phyloP scores from a whole-genome alignment of 176 grass and related monocot species.

The Carex pumila region DNA sequence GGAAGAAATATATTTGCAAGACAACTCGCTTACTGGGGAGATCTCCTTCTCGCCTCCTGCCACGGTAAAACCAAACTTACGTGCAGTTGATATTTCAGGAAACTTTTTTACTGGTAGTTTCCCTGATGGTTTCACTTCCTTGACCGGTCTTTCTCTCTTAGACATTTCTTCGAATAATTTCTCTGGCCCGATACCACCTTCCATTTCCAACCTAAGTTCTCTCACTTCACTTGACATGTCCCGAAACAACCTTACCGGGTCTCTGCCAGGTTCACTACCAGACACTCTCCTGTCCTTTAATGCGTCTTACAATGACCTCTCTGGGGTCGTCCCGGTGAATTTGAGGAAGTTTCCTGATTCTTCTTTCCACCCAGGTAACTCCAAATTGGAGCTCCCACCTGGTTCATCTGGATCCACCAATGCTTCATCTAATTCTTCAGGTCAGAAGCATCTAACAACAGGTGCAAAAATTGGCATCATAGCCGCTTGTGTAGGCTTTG shows the following conservation, averaged over 20 bases:
- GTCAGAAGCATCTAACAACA: slow-evolving; percentile 38
- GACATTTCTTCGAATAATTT: slow-evolving; percentile 88
- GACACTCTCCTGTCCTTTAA: slow-evolving; percentile 65
- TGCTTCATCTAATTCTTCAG: slow-evolving; percentile 29
- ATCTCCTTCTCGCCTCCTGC: slow-evolving; percentile 48
- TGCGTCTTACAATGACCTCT: slow-evolving; percentile 85
- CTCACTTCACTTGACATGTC: slow-evolving; percentile 78
- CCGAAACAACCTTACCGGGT: slow-evolving; percentile 61
- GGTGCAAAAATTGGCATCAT: slow-evolving; percentile 53
- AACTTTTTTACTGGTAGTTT: slow-evolving; percentile 77
- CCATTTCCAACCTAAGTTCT: slow-evolving; percentile 50
- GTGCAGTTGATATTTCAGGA: slow-evolving; percentile 68
- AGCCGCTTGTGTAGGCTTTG: slow-evolving; percentile 45
- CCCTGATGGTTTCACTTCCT: slow-evolving; percentile 58
- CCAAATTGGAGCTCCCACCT: slow-evolving; percentile 64
- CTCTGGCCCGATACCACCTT: slow-evolving; percentile 52
- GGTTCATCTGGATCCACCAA: slow-evolving; percentile 40
- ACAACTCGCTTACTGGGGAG: slow-evolving; percentile 59
- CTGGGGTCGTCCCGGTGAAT: slow-evolving; percentile 78
- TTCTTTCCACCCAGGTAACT: slow-evolving; percentile 96
- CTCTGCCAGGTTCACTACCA: slow-evolving; percentile 63
- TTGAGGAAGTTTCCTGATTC: slow-evolving; percentile 92
- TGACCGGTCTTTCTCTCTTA: slow-evolving; percentile 62
- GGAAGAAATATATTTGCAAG: slow-evolving; percentile 68
- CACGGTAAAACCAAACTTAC: slow-evolving; percentile 57